phyloP scores from a whole-genome alignment of 2,329 filamentous ascomycete genomes.

The Calonectria fujianensis region DNA sequence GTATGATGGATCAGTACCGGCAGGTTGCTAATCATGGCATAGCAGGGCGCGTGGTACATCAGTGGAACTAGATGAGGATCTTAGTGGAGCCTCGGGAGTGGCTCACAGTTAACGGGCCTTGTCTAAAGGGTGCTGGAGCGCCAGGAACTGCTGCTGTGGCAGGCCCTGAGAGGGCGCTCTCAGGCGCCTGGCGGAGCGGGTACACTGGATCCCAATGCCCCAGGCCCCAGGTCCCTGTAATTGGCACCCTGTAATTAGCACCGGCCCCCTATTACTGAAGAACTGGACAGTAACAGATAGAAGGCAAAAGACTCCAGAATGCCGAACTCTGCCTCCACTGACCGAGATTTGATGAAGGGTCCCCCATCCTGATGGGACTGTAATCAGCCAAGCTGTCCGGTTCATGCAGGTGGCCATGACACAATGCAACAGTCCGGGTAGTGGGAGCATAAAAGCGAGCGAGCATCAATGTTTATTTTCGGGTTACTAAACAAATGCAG shows the following conservation, averaged over 20 bases:
- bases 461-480: slow-evolving; percentile 25
- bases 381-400: slow-evolving; percentile 35
- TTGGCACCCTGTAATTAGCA: slow-evolving; percentile 2
- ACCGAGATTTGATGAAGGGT: slow-evolving; percentile 30
- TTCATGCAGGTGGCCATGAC: slow-evolving; percentile 37
- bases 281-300: slow-evolving; percentile 20
- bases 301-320: slow-evolving; percentile 23
- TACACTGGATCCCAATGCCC: neutral
- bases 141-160: slow-evolving; percentile 32
- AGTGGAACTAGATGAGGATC: slow-evolving; percentile 34
- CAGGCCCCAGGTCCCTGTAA: slow-evolving; percentile 14
- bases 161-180: slow-evolving; percentile 28
- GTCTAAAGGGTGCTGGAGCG: slow-evolving; percentile 11
- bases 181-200: neutral
- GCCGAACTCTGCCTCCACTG: slow-evolving; percentile 13
- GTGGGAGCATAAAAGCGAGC: slow-evolving; percentile 8
- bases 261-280: slow-evolving; percentile 5
- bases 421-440: slow-evolving; percentile 21
- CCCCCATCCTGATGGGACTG: slow-evolving; percentile 16
- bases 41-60: slow-evolving; percentile 33
- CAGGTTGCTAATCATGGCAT: slow-evolving; percentile 37
- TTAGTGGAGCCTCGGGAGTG: slow-evolving; percentile 15
- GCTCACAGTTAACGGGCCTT: slow-evolving; percentile 22
- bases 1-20: slow-evolving; percentile 40
- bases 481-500: neutral